Percentiles rank a stretch among this genome's conserved stretches.
Evolutionary conservation across 768 basidiomycete species (phyloP).

Genomic region (Lentinula sp.): DNA sequence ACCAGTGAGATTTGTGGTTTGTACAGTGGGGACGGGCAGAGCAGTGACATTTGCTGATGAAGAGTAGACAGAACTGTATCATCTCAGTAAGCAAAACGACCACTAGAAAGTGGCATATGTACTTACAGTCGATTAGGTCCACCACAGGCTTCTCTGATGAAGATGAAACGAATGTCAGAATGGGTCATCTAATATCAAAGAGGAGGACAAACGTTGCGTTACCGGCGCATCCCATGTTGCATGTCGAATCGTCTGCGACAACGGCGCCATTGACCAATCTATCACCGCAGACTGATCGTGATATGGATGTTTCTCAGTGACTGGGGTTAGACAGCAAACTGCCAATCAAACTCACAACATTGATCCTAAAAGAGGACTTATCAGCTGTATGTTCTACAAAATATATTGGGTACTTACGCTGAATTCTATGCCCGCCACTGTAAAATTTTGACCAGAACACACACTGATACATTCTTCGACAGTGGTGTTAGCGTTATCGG

Average conservation of each 20-base stretch:
- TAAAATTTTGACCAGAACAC: conserved; percentile 53
- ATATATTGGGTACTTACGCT: conserved; percentile 30
- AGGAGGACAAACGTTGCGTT: conserved; percentile 45
- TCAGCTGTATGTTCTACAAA: conserved; percentile 2
- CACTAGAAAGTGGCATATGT: not conserved
- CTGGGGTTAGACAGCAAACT: not conserved
- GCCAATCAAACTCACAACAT: conserved; percentile 33
- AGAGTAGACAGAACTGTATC: conserved; percentile 49
- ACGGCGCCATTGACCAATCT: conserved; percentile 57
- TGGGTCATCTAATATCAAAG: not conserved
- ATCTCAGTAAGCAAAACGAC: not conserved
- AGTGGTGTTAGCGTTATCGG: conserved; percentile 35
- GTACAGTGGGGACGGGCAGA: conserved; percentile 52
- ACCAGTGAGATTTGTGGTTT: conserved; percentile 54
- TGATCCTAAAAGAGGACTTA: conserved; percentile 20
- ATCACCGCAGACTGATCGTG: conserved; percentile 62
- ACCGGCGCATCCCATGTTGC: conserved; percentile 73
- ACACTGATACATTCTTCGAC: conserved; percentile 56
- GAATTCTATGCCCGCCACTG: conserved; percentile 69
- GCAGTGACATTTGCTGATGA: conserved; percentile 43
- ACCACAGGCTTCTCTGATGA: conserved; percentile 59
- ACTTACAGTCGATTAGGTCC: conserved; percentile 52
- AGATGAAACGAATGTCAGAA: not conserved
- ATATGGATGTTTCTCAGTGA: not conserved
- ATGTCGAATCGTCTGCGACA: conserved; percentile 39